Conservation (phyloP, 2,329 filamentous ascomycete species). For the Penicillium psychrosexuale region DNA sequence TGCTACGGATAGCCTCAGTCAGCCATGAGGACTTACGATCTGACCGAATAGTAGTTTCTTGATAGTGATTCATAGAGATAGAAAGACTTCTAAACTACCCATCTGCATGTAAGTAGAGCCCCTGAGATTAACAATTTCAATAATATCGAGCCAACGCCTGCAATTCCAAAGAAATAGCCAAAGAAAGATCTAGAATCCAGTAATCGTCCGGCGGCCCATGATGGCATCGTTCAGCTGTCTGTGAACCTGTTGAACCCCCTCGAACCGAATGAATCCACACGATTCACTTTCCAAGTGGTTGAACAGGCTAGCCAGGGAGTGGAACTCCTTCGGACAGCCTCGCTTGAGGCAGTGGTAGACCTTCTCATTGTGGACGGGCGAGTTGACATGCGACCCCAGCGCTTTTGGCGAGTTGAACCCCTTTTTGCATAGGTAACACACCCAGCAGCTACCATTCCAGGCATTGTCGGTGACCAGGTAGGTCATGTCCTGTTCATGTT, state of each 20-base stretch:
- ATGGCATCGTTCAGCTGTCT: background rate
- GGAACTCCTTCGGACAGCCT: slow-evolving; percentile 38
- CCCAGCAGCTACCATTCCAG: slow-evolving; percentile 49
- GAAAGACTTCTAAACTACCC: no score
- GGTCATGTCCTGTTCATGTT: slow-evolving; percentile 25
- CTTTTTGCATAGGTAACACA: slow-evolving; percentile 55
- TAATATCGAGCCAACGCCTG: no score
- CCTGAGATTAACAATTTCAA: no score
- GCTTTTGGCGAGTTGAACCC: slow-evolving; percentile 35
- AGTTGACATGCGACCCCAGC: slow-evolving; percentile 56
- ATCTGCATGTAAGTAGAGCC: no score
- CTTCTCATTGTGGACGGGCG: slow-evolving; percentile 41
- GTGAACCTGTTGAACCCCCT: slow-evolving; percentile 33
- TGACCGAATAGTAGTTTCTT: no score
- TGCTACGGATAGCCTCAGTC: no score
- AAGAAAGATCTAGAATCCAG: background rate
- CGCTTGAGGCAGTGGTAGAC: slow-evolving; percentile 45
- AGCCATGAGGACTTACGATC: no score
- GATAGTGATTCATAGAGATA: no score
- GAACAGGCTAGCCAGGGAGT: slow-evolving; percentile 40
- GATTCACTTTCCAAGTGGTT: slow-evolving; percentile 47
- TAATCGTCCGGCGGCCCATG: background rate
- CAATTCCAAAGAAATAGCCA: no score
- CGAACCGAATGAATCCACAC: slow-evolving; percentile 42
- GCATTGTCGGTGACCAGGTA: slow-evolving; percentile 42